Conservation (phyloP, 768 basidiomycete species). For the Sarcomyxa edulis region DNA sequence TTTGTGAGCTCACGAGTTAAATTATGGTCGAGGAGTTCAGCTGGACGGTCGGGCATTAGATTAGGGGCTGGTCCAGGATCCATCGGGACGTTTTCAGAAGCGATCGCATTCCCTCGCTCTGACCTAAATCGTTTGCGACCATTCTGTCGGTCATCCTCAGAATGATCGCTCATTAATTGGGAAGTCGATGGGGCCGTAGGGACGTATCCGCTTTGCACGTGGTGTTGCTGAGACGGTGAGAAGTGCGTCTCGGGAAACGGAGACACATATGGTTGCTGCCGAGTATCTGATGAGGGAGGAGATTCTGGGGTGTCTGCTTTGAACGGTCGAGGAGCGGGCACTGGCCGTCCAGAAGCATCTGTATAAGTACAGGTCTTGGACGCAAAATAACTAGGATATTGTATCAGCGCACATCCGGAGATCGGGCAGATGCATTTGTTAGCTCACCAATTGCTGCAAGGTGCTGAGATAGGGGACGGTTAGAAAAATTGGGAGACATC, state of each 20-base stretch:
- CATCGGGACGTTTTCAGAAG: slow-evolving; percentile 29
- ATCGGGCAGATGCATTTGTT: slow-evolving; percentile 12
- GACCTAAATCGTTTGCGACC: slow-evolving; percentile 47
- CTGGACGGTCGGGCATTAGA: slow-evolving; percentile 34
- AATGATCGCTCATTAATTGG: too few relatives aligned
- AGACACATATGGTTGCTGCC: too few relatives aligned
- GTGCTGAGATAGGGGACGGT: slow-evolving; percentile 38
- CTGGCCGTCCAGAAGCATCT: slow-evolving; percentile 72
- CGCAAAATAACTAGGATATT: slow-evolving; percentile 60
- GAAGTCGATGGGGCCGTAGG: too few relatives aligned
- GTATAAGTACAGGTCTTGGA: slow-evolving; percentile 80
- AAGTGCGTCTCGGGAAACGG: too few relatives aligned
- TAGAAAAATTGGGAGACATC: slow-evolving; percentile 9
- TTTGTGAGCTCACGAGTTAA: slow-evolving; percentile 73
- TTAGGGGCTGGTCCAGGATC: slow-evolving; percentile 30
- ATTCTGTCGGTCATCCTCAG: slow-evolving; percentile 17
- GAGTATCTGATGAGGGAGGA: background rate
- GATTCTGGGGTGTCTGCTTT: slow-evolving; percentile 31
- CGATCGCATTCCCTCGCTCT: slow-evolving; percentile 31
- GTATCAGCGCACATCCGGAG: slow-evolving; percentile 2
- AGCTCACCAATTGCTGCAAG: slow-evolving; percentile 75
- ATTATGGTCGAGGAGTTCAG: slow-evolving; percentile 47
- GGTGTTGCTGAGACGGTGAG: too few relatives aligned
- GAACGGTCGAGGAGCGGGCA: slow-evolving; percentile 61
- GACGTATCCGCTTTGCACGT: too few relatives aligned